Evolutionary conservation across 2,329 filamentous ascomycete genomes (phyloP), one percentile per base, ranked within the genome.

Genomic region (Alternaria consortialis): DNA sequence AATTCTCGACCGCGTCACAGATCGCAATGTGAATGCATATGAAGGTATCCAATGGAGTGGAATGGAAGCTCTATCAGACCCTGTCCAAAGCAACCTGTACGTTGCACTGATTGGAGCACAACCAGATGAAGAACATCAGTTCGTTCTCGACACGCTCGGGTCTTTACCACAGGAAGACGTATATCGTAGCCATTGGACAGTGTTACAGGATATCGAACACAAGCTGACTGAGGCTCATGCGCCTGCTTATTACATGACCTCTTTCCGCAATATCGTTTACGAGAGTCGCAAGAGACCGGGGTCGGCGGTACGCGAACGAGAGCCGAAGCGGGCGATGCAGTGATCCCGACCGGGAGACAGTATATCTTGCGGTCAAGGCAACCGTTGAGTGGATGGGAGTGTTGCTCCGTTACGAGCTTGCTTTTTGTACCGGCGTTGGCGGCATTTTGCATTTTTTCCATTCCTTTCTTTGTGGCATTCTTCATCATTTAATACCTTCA

Each of bases 261-360:
- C 68, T 0, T 76, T 79, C 54, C 71, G 67, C 12, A 61, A 61
- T 34, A 62, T 76, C 15, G 63, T 73, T 5, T 66, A 72, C 15
- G 76, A 76, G 32, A 76, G 58, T 36, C 71, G 75, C 57, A 79
- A 79, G 68, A 70, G 75, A 48, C 68, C 73, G 12, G 70, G 70
- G 25, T 72, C 74, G 2, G 73, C 74, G 47, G 61, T 58, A 27
- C 70, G 68, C 20, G 75, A 73, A 27, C 70, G 71, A 17, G 70
- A 69, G 42, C 60, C 74, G 17, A 78, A 78, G 63, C 71, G 74
- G 37, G 46, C 74, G 5, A 74, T 74, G 67, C 69, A 69, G 47
- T 56, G 53, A 56, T 63, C 20, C 20, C 46, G 9, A 23, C 37
- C 20, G 23, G 31, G 20, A 50, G 11, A 29, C 39, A 11, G 34